A percentile compares a stretch with the other conserved stretches of the same genome.
phyloP scores from a whole-genome alignment of 805 yeast genomes.

The Saturnispora ahearnii region DNA sequence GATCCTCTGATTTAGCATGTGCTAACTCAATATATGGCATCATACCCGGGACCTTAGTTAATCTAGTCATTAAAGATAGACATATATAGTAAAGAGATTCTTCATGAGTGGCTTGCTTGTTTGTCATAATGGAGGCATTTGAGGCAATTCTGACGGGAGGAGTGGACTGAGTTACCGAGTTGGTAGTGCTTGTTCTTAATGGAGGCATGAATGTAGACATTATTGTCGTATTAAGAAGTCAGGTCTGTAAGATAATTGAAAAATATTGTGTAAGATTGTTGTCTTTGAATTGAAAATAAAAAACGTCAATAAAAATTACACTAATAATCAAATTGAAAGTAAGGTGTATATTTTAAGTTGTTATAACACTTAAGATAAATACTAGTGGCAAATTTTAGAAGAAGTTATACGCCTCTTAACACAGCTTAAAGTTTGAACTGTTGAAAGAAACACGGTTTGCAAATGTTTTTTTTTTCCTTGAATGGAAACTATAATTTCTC shows the following conservation, averaged over 20 bases:
- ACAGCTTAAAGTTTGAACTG: neutral
- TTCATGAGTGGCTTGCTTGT: conserved; percentile 48
- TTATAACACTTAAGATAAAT: neutral
- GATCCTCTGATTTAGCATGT: conserved; percentile 53
- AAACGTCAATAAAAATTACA: neutral
- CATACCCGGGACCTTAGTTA: conserved; percentile 57
- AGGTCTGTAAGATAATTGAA: neutral
- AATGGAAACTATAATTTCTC: neutral
- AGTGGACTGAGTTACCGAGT: conserved; percentile 8
- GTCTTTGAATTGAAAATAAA: neutral
- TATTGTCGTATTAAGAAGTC: too few species aligned
- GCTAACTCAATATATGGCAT: conserved; percentile 60
- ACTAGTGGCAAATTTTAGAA: neutral
- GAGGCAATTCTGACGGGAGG: conserved; percentile 26
- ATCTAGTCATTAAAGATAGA: conserved; percentile 41
- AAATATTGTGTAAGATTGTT: neutral
- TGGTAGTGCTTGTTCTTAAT: neutral
- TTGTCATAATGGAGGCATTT: conserved; percentile 49
- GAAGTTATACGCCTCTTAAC: neutral
- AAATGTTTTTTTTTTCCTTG: neutral
- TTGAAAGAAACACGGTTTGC: neutral
- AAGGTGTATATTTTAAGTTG: neutral
- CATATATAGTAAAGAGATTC: conserved; percentile 70
- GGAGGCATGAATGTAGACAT: neutral
- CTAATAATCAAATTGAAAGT: neutral